Conservation (phyloP, 140 eudicot species). For the Ambrosia hybrid region DNA sequence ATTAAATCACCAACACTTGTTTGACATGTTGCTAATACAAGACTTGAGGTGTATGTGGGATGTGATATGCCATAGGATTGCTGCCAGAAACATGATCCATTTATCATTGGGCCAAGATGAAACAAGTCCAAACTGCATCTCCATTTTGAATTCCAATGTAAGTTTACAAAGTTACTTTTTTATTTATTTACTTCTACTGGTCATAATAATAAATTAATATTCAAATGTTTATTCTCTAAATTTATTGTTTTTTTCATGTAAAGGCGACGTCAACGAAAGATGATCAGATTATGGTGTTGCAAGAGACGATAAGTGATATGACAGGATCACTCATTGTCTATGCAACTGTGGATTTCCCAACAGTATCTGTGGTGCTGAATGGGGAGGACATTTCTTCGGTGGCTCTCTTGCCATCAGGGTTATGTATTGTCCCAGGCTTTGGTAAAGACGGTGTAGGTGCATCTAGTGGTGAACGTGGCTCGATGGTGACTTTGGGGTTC, state of each 20-base stretch:
- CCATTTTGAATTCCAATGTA: slow-evolving; percentile 47
- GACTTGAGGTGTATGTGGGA: slow-evolving; percentile 62
- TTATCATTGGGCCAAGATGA: slow-evolving; percentile 50
- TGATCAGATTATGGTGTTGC: slow-evolving; percentile 43
- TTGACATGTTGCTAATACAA: slow-evolving; percentile 45
- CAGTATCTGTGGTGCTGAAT: slow-evolving; percentile 35
- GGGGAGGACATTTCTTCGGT: slow-evolving; percentile 47
- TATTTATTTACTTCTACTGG: no score
- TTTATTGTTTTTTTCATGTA: neutral
- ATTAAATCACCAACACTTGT: slow-evolving; percentile 36
- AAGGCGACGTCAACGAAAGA: slow-evolving; percentile 32
- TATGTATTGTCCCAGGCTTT: slow-evolving; percentile 48
- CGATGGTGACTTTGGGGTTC: slow-evolving; percentile 52
- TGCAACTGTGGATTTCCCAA: slow-evolving; percentile 41
- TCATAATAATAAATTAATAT: neutral
- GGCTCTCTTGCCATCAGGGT: slow-evolving; percentile 58
- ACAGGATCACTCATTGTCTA: slow-evolving; percentile 58
- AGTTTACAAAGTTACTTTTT: slow-evolving; percentile 17
- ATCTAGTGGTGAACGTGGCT: slow-evolving; percentile 34
- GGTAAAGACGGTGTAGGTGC: neutral
- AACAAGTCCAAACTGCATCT: slow-evolving; percentile 34
- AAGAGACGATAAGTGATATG: slow-evolving; percentile 48
- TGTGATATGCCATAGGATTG: slow-evolving; percentile 41
- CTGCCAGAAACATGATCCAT: slow-evolving; percentile 35
- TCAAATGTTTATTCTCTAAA: neutral